Evolutionary conservation across 2,329 filamentous ascomycete species (phyloP).

Genomic region (Fusarium sp.): DNA sequence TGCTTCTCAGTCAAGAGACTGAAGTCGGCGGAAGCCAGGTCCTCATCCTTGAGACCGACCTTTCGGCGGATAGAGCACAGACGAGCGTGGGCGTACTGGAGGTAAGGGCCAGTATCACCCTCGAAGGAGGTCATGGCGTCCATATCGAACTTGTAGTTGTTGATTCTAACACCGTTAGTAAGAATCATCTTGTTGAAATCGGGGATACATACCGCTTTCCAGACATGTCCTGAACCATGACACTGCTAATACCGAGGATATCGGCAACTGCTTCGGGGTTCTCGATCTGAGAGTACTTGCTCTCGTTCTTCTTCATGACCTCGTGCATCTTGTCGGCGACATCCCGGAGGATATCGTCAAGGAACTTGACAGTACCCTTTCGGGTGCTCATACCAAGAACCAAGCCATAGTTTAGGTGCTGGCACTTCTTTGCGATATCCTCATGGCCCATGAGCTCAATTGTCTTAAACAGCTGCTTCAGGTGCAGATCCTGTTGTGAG

Average conservation of each 20-base stretch:
- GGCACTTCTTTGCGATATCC: constrained; percentile 74
- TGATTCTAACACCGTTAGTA: constrained; percentile 57
- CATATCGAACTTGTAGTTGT: constrained; percentile 80
- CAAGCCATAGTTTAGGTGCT: constrained; percentile 81
- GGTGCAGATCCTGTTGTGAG: constrained; percentile 76
- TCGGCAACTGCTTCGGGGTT: constrained; percentile 86
- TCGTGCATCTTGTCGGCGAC: constrained; percentile 97
- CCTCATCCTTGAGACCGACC: constrained; percentile 63
- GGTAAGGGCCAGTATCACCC: constrained; percentile 85
- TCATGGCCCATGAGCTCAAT: constrained; percentile 76
- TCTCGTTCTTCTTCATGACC: constrained; percentile 89
- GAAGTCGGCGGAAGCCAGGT: constrained; percentile 72
- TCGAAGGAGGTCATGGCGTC: constrained; percentile 86
- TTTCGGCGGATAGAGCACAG: constrained; percentile 72
- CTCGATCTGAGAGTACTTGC: constrained; percentile 90
- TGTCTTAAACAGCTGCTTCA: constrained; percentile 81
- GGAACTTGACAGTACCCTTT: constrained; percentile 79
- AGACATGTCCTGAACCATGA: constrained; percentile 98
- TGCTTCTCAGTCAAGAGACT: constrained; percentile 76
- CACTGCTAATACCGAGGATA: constrained; percentile 88
- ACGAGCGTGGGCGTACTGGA: constrained; percentile 84
- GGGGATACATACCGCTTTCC: constrained; percentile 77
- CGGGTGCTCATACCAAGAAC: constrained; percentile 77
- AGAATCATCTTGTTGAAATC: fast-evolving
- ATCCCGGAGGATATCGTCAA: constrained; percentile 62